Evolutionary conservation across 148 eudicot species (phyloP), one percentile per base, ranked within the genome.

Genomic region (Amaranthus palmeri): DNA sequence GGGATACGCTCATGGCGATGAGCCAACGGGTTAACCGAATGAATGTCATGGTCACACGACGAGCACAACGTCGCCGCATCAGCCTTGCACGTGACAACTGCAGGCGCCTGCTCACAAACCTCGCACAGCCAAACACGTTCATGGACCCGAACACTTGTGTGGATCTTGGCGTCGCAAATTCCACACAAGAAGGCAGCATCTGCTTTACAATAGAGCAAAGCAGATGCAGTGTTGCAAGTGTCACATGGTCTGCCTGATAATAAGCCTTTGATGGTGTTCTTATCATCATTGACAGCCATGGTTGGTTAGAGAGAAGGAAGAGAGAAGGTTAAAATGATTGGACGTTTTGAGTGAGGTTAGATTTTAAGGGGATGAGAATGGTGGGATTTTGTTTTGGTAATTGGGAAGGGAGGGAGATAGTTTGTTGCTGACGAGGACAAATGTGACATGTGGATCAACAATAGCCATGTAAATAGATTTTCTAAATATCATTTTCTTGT

Each of bases 111-210:
- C 76, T 89, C 97, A 55, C 97, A 91, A 0, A 91, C 95, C 71
- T 91, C 97, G 68, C 97, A 91, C 64, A 91, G 71, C 90, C 88
- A 86, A 41, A 91, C 90, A 14, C 92, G 87, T 62, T 85, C 90
- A 72, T 91, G 97, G 25, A 84, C 79, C 53, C 73, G 76, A 78
- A 61, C 76, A 1, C 79, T 76, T 42, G 78, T 79, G 76, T 88
- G 97, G 65, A 91, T 63, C 42, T 81, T 81, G 60, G 82, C 49
- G 69, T 91, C 97, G 68, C 97, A 91, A 10, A 73, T 58, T 40
- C 81, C 67, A 67, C 97, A 91, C 10, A 91, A 77, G 69, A 82
- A 91, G 0, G 97, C 88, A 0, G 93, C 73, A 73, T 91, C 87
- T 0, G 87, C 79, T 11, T 81, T 75, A 86, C 97, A 91, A 56